Evolutionary conservation across 352 stramenopile genomes (phyloP), one percentile per base, ranked within the genome.

Genomic region (Phytopythium delawarense): DNA sequence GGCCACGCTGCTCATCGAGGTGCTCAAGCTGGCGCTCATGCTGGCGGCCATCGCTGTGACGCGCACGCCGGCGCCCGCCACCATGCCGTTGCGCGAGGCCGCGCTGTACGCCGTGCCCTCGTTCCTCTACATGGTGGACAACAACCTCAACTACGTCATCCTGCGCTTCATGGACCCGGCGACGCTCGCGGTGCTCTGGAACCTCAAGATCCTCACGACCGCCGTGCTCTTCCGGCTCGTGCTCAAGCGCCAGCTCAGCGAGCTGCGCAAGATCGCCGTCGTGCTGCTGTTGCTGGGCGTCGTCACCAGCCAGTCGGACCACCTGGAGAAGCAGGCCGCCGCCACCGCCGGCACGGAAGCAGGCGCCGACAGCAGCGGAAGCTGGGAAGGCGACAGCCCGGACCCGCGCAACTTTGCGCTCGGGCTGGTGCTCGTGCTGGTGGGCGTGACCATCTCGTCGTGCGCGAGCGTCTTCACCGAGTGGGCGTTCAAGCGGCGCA

Each of bases 141-240:
- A 94, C 75, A 95, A 95, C 66, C 79, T 95, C 46, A 89, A 85
- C 64, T 95, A 92, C 71, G 69, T 94, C n/a, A 92, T 95, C 54
- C 67, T 95, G 53, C 81, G 83, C 64, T 94, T 89, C 65, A 79
- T 95, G 63, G 87, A 95, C 69, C 84, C 87, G 0, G 84, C 87
- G 34, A 95, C 84, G 62, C 79, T 95, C 46, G 90, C 87, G 11
- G 84, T 95, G 69, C 79, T 93, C 30, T 95, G 87, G 87, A 95
- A 95, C 69, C 75, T 94, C 72, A 93, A 94, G 70, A 95, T 95
- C 69, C 71, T 95, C 56, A 87, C 84, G 42, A 95, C 87, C 4
- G 87, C 87, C 30, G 73, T 92, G 55, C 80, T 95, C 62, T 93
- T 95, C 63, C 84, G 87, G 60, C 69, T 93, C 54, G 81, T 95